Evolutionary conservation across 345 rosid genomes (phyloP), one percentile per base, ranked within the genome.

Genomic region (Eucalyptus urophylla): DNA sequence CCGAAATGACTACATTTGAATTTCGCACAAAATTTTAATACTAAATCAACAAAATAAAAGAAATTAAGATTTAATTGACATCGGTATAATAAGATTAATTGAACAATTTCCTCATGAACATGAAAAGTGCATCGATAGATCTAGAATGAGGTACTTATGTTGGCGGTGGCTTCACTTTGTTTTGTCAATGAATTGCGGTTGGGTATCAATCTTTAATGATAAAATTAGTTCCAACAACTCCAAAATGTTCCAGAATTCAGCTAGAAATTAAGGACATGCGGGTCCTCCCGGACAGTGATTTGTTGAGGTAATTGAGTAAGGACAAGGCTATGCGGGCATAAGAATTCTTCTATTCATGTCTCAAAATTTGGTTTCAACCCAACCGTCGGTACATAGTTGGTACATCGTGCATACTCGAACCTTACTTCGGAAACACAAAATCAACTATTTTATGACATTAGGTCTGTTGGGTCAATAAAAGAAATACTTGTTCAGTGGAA

Each of bases 71-170:
- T n/a, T 4, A 14, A 65, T 7, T 65, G 0, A n/a, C 11, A 15
- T n/a, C 0, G 0, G 0, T n/a, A 65, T 15, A 15, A 4, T 65
- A 65, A 8, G 11, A n/a, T 4, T 65, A 1, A 65, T n/a, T n/a
- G 21, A 2, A 65, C 6, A n/a, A 15, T 65, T 65, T n/a, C 6
- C 1, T n/a, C 0, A 0, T 14, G 21, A 65, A n/a, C 17, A 65
- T 1, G 40, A 15, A 33, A 65, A n/a, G 6, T n/a, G 40, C 37
- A 65, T n/a, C 11, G 0, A 15, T n/a, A n/a, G 40, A n/a, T 65
- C 21, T 65, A 14, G 40, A n/a, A 65, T 15, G 21, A 65, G 76
- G 40, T n/a, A 65, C 40, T 65, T n/a, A 65, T n/a, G 17, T 65
- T 65, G 37, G 37, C 4, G 19, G 76, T 27, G 76, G 19, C 76